Conservation (phyloP, 805 yeast genomes). For the Hanseniaspora taiwanica region DNA sequence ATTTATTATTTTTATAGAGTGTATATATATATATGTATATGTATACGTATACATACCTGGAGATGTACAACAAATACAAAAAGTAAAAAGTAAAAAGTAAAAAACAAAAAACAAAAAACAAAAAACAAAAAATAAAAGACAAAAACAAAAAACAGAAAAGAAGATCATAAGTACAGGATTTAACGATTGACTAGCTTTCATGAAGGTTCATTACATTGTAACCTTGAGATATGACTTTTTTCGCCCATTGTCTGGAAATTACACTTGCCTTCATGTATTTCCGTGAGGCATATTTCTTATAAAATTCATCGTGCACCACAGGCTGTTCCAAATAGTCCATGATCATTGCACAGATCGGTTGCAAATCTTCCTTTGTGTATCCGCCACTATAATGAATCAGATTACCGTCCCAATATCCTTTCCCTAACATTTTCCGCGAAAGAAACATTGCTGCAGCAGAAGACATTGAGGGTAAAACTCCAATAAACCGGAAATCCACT, state of each 20-base stretch:
- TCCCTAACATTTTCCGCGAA: conserved; percentile 63
- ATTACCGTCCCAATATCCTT: conserved; percentile 70
- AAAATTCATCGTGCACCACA: conserved; percentile 81
- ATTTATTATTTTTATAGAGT: neutral
- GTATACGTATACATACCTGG: too few relatives aligned
- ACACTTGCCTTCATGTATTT: conserved; percentile 78
- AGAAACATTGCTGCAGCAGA: conserved; percentile 87
- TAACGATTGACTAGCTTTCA: conserved; percentile 14
- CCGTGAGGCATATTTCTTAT: conserved; percentile 82
- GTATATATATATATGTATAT: too few relatives aligned
- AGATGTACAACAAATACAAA: too few relatives aligned
- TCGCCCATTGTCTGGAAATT: conserved; percentile 74
- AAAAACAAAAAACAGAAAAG: neutral
- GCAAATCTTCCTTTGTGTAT: conserved; percentile 57
- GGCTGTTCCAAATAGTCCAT: conserved; percentile 69
- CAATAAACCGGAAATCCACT: conserved; percentile 68
- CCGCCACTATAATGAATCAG: conserved; percentile 88
- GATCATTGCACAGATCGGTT: conserved; percentile 59
- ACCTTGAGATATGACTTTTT: conserved; percentile 31
- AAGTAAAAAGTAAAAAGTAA: conserved; percentile 5
- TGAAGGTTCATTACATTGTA: conserved; percentile 27
- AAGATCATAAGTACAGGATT: neutral
- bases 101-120: neutral
- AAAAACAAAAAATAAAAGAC: neutral
- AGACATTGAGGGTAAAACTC: conserved; percentile 65